A percentile compares a stretch with the other conserved stretches of the same genome.
Evolutionary conservation across 768 basidiomycete species (phyloP).

Genomic region (Boletus sensibilis): DNA sequence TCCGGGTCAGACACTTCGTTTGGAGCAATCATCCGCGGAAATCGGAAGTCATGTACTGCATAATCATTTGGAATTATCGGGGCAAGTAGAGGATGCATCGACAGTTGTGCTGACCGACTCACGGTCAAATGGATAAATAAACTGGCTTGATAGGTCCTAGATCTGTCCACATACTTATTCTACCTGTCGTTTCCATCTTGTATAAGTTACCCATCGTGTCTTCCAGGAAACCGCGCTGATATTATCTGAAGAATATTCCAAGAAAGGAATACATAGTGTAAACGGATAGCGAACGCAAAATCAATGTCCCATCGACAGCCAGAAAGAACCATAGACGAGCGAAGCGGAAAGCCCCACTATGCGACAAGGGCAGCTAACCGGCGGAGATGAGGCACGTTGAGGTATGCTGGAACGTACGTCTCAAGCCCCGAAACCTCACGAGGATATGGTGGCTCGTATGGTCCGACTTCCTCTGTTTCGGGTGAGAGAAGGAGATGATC

Average conservation of each 20-base stretch:
- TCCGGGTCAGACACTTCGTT: slow-evolving; percentile 43
- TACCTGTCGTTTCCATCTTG: not conserved
- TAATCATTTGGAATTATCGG: slow-evolving; percentile 49
- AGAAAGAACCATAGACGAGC: not conserved
- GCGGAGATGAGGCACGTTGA: slow-evolving; percentile 86
- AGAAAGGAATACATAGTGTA: slow-evolving; percentile 22
- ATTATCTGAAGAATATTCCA: slow-evolving; percentile 15
- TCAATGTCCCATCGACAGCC: slow-evolving; percentile 1
- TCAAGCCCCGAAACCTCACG: slow-evolving; percentile 95
- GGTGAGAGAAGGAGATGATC: slow-evolving; percentile 95
- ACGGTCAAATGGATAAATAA: not conserved
- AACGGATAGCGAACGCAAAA: slow-evolving; percentile 8
- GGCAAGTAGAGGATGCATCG: slow-evolving; percentile 56
- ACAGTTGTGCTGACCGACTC: slow-evolving; percentile 18
- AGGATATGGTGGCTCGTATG: slow-evolving; percentile 90
- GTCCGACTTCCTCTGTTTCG: slow-evolving; percentile 95
- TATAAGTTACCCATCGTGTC: slow-evolving; percentile 1
- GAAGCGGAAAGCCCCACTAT: slow-evolving; percentile 34
- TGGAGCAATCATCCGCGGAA: slow-evolving; percentile 34
- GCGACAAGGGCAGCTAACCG: slow-evolving; percentile 85
- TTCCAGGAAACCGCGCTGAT: slow-evolving; percentile 2
- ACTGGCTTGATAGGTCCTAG: not conserved
- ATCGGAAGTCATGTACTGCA: slow-evolving; percentile 33
- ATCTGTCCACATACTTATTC: not conserved
- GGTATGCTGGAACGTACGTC: slow-evolving; percentile 92